These are phyloP conservation scores for Coemansia sp. DNA, from an alignment of 192 early-diverging fungal genomes.

Conservation along the genomic window DNA sequence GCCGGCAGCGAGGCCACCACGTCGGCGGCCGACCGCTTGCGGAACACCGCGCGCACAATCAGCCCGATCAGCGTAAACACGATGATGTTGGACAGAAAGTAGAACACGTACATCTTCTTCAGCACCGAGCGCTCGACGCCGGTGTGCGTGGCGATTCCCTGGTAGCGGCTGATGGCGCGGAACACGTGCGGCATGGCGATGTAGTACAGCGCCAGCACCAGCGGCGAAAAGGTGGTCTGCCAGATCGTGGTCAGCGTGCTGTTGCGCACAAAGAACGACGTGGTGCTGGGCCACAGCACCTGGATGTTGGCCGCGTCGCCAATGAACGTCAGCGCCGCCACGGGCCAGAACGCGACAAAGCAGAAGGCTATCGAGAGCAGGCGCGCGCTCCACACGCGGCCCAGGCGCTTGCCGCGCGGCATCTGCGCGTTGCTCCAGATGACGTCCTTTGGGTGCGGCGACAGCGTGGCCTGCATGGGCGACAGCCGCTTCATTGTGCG, in stretches of 20 bases:
- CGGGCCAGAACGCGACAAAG: slow-evolving; percentile 67
- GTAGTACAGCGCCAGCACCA: slow-evolving; percentile 64
- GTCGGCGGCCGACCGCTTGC: slow-evolving; percentile 22
- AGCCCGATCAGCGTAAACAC: slow-evolving; percentile 57
- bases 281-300: slow-evolving; percentile 52
- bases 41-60: slow-evolving; percentile 42
- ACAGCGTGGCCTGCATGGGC: slow-evolving; percentile 31
- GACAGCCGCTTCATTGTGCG: slow-evolving; percentile 21
- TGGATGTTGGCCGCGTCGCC: slow-evolving; percentile 58
- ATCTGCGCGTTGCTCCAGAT: slow-evolving; percentile 70
- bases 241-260: slow-evolving; percentile 56
- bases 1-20: slow-evolving; percentile 37
- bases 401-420: slow-evolving; percentile 49
- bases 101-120: slow-evolving; percentile 70
- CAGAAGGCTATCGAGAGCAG: slow-evolving; percentile 55
- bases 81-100: slow-evolving; percentile 65
- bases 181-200: slow-evolving; percentile 63
- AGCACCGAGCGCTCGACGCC: slow-evolving; percentile 66
- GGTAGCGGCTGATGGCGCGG: slow-evolving; percentile 58
- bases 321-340: slow-evolving; percentile 57
- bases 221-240: slow-evolving; percentile 62
- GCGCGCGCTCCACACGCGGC: slow-evolving; percentile 33
- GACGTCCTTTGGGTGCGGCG: slow-evolving; percentile 72
- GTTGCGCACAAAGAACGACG: slow-evolving; percentile 48
- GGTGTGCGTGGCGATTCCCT: slow-evolving; percentile 68